These are phyloP conservation scores for Aspergillus pseudoterreus DNA, from an alignment of 2,329 filamentous ascomycete genomes.

Conservation along the genomic window DNA sequence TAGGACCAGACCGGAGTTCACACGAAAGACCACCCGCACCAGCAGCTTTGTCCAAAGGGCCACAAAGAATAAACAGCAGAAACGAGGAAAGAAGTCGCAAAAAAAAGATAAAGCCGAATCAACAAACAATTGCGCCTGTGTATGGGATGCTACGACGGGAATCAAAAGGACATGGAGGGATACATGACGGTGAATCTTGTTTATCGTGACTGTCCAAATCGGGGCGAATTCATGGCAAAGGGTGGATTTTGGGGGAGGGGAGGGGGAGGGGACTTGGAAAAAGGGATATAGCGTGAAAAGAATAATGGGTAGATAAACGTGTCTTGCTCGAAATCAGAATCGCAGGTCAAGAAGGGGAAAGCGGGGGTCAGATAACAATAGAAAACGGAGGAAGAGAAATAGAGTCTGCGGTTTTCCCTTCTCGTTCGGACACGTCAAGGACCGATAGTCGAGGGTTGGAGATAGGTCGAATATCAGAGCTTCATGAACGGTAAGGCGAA, in stretches of 20 bases:
- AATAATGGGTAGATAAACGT: background rate
- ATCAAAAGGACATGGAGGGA: constrained; percentile 24
- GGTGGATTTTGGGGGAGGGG: constrained; percentile 7
- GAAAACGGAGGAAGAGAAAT: background rate
- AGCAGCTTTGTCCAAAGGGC: background rate
- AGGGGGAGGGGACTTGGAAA: background rate
- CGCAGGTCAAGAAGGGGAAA: too few species aligned
- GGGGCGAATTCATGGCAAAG: constrained; percentile 13
- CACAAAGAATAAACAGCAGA: constrained; percentile 10
- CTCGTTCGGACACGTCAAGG: background rate
- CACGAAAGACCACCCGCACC: background rate
- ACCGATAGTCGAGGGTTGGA: background rate
- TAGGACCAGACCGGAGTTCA: background rate
- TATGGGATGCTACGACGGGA: constrained; percentile 37
- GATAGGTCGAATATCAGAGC: background rate
- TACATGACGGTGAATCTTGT: constrained; percentile 49
- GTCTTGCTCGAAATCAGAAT: too few species aligned
- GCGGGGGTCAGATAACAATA: background rate
- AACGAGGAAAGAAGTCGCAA: constrained; percentile 10
- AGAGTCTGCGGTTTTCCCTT: background rate
- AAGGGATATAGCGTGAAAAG: background rate
- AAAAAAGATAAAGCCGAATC: constrained; percentile 20
- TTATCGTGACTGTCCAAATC: constrained; percentile 37
- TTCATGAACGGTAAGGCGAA: background rate
- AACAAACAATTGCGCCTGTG: constrained; percentile 37